phyloP scores from a whole-genome alignment of 352 stramenopile genomes.

The Phytophthora kernoviae region DNA sequence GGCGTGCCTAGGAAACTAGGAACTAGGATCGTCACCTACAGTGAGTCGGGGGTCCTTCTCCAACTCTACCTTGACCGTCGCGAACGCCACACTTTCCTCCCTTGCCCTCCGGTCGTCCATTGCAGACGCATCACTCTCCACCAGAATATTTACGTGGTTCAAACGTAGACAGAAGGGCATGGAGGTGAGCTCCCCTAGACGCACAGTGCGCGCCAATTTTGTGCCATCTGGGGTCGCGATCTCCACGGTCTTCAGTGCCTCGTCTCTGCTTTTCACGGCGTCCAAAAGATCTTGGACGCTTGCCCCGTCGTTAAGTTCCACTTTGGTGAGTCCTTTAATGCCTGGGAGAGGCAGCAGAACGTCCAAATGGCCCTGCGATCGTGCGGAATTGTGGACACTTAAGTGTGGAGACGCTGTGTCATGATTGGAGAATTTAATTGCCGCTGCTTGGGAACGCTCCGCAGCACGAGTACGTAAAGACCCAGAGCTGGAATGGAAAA shows the following conservation, averaged over 20 bases:
- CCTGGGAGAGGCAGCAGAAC: constrained; percentile 70
- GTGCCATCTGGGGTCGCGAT: constrained; percentile 69
- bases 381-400: constrained; percentile 51
- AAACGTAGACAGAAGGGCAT: constrained; percentile 76
- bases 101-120: constrained; percentile 35
- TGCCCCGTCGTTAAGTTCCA: constrained; percentile 45
- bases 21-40: constrained; percentile 31
- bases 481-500: constrained; percentile 29
- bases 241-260: constrained; percentile 66
- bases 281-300: constrained; percentile 63
- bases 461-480: constrained; percentile 19
- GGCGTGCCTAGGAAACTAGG: constrained; percentile 1
- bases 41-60: constrained; percentile 60
- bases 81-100: constrained; percentile 65
- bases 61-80: constrained; percentile 64
- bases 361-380: constrained; percentile 43
- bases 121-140: constrained; percentile 45
- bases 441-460: constrained; percentile 14
- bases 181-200: constrained; percentile 58
- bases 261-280: constrained; percentile 51
- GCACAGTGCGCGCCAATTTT: constrained; percentile 70
- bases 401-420: constrained; percentile 34
- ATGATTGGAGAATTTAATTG: not conserved
- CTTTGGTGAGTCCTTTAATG: constrained; percentile 49
- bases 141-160: constrained; percentile 66